These are phyloP conservation scores for Debaryomyces prosopidis DNA, from an alignment of 805 yeast species.

Conservation along the genomic window DNA sequence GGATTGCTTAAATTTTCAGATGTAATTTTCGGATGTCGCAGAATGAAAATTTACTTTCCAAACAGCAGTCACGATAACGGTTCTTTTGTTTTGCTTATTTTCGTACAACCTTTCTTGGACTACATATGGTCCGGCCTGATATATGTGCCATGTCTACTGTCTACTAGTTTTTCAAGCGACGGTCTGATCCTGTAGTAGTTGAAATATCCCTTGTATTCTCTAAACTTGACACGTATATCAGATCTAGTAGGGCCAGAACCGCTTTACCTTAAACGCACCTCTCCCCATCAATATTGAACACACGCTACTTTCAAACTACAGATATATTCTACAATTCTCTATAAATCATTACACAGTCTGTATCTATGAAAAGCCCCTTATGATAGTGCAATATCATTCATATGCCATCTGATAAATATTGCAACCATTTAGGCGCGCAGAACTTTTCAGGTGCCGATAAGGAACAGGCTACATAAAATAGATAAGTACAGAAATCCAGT, in stretches of 20 bases:
- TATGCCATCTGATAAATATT: background rate
- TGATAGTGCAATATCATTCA: too few relatives aligned
- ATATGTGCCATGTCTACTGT: background rate
- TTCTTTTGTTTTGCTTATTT: background rate
- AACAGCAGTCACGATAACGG: background rate
- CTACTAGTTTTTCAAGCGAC: background rate
- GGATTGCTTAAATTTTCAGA: background rate
- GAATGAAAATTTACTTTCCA: background rate
- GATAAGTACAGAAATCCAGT: background rate
- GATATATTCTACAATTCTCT: too few relatives aligned
- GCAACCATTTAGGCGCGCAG: conserved; percentile 2
- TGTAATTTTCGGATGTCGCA: background rate
- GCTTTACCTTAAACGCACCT: too few relatives aligned
- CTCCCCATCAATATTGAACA: too few relatives aligned
- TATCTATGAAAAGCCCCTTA: too few relatives aligned
- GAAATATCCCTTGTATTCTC: background rate
- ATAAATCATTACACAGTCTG: too few relatives aligned
- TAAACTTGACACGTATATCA: background rate
- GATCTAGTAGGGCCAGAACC: background rate
- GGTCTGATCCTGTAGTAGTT: background rate
- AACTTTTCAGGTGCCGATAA: conserved; percentile 5
- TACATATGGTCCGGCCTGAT: background rate
- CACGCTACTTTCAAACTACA: too few relatives aligned
- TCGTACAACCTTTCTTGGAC: background rate
- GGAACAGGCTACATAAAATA: background rate